Conservation (phyloP, 352 stramenopile genomes). For the Globisporangium okanoganense region DNA sequence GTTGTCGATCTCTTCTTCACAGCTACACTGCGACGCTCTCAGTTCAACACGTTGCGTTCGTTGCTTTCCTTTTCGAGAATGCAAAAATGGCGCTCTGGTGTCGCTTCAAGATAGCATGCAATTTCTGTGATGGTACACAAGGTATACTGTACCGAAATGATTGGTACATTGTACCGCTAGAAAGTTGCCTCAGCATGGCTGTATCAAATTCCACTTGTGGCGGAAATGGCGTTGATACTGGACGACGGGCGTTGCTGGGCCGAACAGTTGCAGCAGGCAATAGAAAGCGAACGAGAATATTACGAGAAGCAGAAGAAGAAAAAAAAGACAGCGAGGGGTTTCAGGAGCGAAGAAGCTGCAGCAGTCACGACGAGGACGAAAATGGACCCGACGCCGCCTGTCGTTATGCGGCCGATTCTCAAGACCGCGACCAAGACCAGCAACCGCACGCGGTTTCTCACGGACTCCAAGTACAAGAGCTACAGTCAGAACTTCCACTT, state of each 20-base stretch:
- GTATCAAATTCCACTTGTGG: no score
- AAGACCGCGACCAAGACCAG: slow-evolving; percentile 31
- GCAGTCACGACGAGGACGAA: not conserved
- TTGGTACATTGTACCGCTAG: no score
- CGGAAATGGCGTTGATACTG: not conserved
- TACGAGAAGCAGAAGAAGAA: no score
- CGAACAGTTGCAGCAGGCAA: slow-evolving; percentile 3
- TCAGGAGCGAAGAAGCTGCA: not conserved
- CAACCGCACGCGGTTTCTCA: slow-evolving; percentile 19
- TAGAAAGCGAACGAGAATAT: not conserved
- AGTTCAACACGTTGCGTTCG: no score
- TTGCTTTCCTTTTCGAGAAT: not conserved
- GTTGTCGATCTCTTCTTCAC: not conserved
- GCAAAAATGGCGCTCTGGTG: slow-evolving; percentile 5
- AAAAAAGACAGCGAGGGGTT: slow-evolving; percentile 5
- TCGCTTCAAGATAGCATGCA: slow-evolving; percentile 16
- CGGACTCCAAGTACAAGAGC: slow-evolving; percentile 22
- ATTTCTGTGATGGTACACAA: no score
- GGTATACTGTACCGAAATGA: no score
- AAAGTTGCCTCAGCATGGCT: no score
- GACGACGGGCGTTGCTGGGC: not conserved
- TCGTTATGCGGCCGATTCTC: slow-evolving; percentile 48
- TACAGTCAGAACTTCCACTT: slow-evolving; percentile 22
- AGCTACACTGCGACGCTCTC: not conserved
- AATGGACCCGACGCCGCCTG: slow-evolving; percentile 11